Evolutionary conservation across 129 eudicot genomes (phyloP), one percentile per base, ranked within the genome.

Genomic region (Saussurea involucrata): DNA sequence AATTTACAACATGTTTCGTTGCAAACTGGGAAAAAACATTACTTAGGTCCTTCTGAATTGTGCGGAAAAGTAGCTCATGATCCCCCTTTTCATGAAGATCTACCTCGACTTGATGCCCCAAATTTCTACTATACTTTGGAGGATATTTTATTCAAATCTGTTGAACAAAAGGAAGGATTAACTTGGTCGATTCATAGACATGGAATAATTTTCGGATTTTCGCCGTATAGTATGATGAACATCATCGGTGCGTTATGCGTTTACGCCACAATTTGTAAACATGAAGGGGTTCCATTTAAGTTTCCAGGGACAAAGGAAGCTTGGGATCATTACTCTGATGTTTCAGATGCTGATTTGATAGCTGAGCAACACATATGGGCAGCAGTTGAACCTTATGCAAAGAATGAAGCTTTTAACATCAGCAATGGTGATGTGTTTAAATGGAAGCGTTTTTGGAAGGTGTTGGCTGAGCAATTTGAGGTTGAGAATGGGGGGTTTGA

Each of bases 361-460:
- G 98, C 96, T 0, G 98, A 93, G 77, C 98, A 93, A 60, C 97
- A 90, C 18, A 89, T 93, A 18, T 93, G 97, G 98, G 97, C 97
- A 0, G 91, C 97, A 0, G 88, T 93, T 4, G 91, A 90, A 25
- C 86, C 90, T 0, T 72, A 82, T 4, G 93, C 91, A 0, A 93
- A 89, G 87, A 78, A 88, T 21, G 96, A 93, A 76, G 97, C 96
- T 0, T 93, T 93, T 67, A 93, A 90, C 40, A 81, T 88, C 31
- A 91, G 93, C 61, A 93, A 93, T 80, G 96, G 97, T 0, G 98
- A 93, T 73, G 90, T 91, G 74, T 90, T 93, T 68, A 93, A 83
- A 77, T 93, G 98, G 98, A 93, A 86, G 86, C 94, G 89, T 66
- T 81, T 93, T 33, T 33, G 37, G 37, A 33, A 33, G 37, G 37